Evolutionary conservation across 1,139 yeast genomes (phyloP).

Genomic region (Blastobotrys buckinghamii): DNA sequence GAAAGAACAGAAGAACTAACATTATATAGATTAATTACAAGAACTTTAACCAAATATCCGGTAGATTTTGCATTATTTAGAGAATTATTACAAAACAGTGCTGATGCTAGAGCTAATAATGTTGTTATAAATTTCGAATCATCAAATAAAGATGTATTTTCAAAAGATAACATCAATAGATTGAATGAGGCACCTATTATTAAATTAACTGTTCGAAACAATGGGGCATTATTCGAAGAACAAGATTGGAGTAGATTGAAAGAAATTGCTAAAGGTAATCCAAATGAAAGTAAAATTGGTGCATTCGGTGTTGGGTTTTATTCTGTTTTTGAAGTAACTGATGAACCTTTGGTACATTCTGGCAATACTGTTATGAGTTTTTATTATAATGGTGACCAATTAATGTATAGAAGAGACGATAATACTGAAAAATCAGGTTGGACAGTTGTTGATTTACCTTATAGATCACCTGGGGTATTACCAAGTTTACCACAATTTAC

Average conservation of each 20-base stretch:
- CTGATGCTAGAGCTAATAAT: conserved; percentile 37
- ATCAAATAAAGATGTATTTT: conserved; percentile 8
- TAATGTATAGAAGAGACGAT: conserved; percentile 31
- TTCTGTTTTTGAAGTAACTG: conserved; percentile 96
- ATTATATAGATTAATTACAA: conserved; percentile 31
- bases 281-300: conserved; percentile 98
- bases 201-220: conserved; percentile 32
- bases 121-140: conserved; percentile 32
- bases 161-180: conserved; percentile 18
- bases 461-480: conserved; percentile 26
- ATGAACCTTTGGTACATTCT: conserved; percentile 43
- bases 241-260: conserved; percentile 38
- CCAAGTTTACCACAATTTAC: conserved; percentile 35
- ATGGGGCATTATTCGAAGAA: conserved; percentile 34
- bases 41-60: conserved; percentile 39
- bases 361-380: conserved; percentile 36
- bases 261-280: conserved; percentile 41
- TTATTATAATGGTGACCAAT: conserved; percentile 37
- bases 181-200: conserved; percentile 29
- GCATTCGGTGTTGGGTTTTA: conserved; percentile 99
- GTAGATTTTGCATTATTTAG: conserved; percentile 38
- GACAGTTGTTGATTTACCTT: conserved; percentile 38
- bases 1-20: background rate
- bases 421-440: conserved; percentile 27
- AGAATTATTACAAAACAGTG: conserved; percentile 38